These are phyloP conservation scores for Microbotryum silenes-acaulis DNA, from an alignment of 1,284 basidiomycete species.

Conservation along the genomic window DNA sequence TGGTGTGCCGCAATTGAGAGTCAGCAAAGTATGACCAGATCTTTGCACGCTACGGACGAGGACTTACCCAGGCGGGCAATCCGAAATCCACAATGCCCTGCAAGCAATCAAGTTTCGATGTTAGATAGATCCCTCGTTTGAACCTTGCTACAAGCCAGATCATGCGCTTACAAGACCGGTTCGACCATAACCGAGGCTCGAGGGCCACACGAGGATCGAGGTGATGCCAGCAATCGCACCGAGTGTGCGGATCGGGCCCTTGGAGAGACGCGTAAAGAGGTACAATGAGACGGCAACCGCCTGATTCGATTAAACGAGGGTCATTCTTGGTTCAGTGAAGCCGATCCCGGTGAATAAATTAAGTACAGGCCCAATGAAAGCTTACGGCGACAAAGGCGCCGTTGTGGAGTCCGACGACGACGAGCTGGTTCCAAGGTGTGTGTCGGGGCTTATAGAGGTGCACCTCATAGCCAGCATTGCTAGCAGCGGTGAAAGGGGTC, in stretches of 20 bases:
- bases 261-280: neutral
- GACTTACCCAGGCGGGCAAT: neutral
- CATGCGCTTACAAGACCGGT: neutral
- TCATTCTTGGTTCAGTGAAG: too few species aligned
- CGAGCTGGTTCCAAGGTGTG: neutral
- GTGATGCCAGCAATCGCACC: neutral
- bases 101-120: too few species aligned
- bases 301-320: neutral
- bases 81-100: slow-evolving; percentile 6
- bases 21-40: neutral
- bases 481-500: neutral
- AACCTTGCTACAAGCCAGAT: too few species aligned
- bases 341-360: too few species aligned
- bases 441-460: slow-evolving; percentile 1
- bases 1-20: neutral
- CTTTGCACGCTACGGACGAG: too few species aligned
- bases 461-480: neutral
- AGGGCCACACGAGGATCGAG: neutral
- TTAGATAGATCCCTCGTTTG: neutral
- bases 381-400: slow-evolving; percentile 5
- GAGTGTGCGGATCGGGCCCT: neutral
- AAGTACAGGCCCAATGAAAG: neutral
- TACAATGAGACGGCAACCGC: neutral
- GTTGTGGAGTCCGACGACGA: neutral
- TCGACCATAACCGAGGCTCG: neutral